phyloP scores from a whole-genome alignment of 495 filamentous ascomycete genomes.

The Talaromyces adpressus region DNA sequence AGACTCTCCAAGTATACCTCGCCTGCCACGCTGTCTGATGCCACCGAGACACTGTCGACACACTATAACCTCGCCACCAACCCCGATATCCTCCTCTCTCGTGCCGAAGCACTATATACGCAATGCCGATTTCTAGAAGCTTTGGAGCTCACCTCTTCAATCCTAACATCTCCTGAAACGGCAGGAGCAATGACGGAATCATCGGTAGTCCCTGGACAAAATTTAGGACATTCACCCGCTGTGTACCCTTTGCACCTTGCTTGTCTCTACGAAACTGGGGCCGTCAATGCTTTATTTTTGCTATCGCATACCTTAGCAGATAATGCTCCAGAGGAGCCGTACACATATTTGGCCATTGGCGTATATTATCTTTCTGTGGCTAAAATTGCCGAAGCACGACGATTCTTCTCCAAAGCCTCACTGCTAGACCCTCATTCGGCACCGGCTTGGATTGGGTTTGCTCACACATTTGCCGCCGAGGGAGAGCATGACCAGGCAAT shows the following conservation, averaged over 20 bases:
- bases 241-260: conserved; percentile 89
- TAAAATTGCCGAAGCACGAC: conserved; percentile 86
- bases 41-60: conserved; percentile 82
- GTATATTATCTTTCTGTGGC: conserved; percentile 88
- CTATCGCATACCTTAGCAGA: conserved; percentile 93
- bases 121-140: conserved; percentile 90
- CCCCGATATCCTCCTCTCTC: conserved; percentile 86
- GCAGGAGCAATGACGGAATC: conserved; percentile 16
- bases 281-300: conserved; percentile 83
- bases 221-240: conserved; percentile 80
- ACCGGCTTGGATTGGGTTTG: conserved; percentile 98
- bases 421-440: conserved; percentile 98
- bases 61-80: conserved; percentile 87
- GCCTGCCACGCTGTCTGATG: conserved; percentile 72
- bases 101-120: conserved; percentile 86
- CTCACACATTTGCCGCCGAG: conserved; percentile 99
- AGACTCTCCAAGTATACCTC: conserved; percentile 94
- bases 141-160: conserved; percentile 71
- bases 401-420: conserved; percentile 93
- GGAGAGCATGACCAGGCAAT: conserved; percentile 99
- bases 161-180: conserved; percentile 52
- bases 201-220: conserved; percentile 27
- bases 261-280: conserved; percentile 79
- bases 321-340: conserved; percentile 81
- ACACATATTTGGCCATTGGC: conserved; percentile 88